Evolutionary conservation across 1,139 yeast species (phyloP), one percentile per base, ranked within the genome.

Genomic region (Schwanniomyces etchellsii): DNA sequence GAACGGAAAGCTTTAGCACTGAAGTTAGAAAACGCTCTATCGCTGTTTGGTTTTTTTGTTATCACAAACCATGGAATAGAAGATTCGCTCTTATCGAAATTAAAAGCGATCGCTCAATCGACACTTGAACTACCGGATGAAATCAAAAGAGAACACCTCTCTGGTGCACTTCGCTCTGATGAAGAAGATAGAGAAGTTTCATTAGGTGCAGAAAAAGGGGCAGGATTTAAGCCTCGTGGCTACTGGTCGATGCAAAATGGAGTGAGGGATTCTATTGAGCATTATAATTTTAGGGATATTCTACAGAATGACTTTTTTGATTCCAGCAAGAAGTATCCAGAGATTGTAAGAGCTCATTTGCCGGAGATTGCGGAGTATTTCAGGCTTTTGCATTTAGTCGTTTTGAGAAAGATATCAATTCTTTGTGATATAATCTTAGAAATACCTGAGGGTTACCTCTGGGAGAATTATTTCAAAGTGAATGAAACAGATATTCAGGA

Each of bases 191-290:
- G 61, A 14, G 6, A 5, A 5, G 53, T 50, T 14, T 52, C 61
- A 2, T 29, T 49, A 13, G 56, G 60, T 5, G 60, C 52, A 23
- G 60, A 55, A 35, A 35, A 57, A 22, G 60, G 56, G 7, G 43
- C 54, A 5, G 60, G 60, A 1, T 55, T 48, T 35, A 55, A 55
- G 33, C 60, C 60, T 14, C 45, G 48, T 28, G 53, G 55, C 5
- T 55, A 55, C 34, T 55, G 60, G 60, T 43, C 55, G 12, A 53
- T 55, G 60, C 43, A 52, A 32, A 51, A 54, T 31, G 57, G 58
- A 2, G 60, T 54, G 4, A 46, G 43, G 27, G 60, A 55, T 35
- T 42, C 52, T 4, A 55, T 55, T 29, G 55, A 45, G 5, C 55
- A 49, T 32, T 55, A 54, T 38, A 55, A 55, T 30, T 53, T 55